A percentile compares a stretch with the other conserved stretches of the same genome.
Evolutionary conservation across 2,329 filamentous ascomycete genomes (phyloP).

Genomic region (Sordariomycetes sp.): DNA sequence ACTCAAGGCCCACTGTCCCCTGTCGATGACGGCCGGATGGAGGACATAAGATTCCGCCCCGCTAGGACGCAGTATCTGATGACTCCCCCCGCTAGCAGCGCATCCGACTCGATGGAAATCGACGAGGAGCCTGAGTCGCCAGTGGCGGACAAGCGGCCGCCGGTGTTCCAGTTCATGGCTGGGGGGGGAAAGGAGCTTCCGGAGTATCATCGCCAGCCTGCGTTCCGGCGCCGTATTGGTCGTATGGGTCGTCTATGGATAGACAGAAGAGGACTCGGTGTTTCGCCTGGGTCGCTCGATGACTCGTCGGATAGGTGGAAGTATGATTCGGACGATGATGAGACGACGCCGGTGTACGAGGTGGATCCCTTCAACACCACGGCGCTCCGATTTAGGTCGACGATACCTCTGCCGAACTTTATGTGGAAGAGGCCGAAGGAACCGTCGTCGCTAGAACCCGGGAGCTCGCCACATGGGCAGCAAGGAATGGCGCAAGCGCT

Average conservation of each 20-base stretch:
- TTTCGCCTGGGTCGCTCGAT: constrained; percentile 30
- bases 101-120: constrained; percentile 45
- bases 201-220: constrained; percentile 35
- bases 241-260: constrained; percentile 80
- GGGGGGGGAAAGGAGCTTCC: constrained; percentile 26
- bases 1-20: constrained; percentile 80
- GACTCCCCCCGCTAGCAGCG: constrained; percentile 49
- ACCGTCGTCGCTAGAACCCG: not conserved
- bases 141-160: constrained; percentile 14
- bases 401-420: constrained; percentile 31
- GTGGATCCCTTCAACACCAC: constrained; percentile 60
- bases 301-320: constrained; percentile 63
- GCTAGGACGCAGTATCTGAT: constrained; percentile 62
- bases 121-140: constrained; percentile 28
- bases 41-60: constrained; percentile 58
- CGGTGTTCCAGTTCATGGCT: constrained; percentile 36
- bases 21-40: constrained; percentile 50
- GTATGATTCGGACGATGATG: constrained; percentile 79
- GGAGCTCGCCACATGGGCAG: constrained; percentile 2
- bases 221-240: constrained; percentile 75
- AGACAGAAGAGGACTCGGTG: constrained; percentile 62
- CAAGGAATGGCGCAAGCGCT: not conserved
- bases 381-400: constrained; percentile 51
- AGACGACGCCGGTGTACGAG: constrained; percentile 63
- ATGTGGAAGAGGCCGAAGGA: constrained; percentile 6